Percentiles rank a stretch among this genome's conserved stretches.
Evolutionary conservation across 192 early-diverging fungal species (phyloP).

Genomic region (Oehlia diaphana): DNA sequence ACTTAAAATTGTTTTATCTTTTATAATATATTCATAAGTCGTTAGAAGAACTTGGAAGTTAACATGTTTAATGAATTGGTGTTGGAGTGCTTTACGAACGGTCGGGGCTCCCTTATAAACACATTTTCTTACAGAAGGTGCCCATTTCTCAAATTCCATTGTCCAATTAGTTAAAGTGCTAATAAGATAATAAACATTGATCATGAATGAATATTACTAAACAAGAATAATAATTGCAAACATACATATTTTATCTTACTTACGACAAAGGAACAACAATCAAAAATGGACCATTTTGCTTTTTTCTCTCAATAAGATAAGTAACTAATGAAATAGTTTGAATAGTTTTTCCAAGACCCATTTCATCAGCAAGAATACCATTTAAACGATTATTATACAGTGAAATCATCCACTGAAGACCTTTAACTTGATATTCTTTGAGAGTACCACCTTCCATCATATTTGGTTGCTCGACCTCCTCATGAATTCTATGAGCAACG

Average conservation of each 20-base stretch:
- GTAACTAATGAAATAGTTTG: conserved; percentile 97
- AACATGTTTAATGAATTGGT: conserved; percentile 64
- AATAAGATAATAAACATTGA: not conserved
- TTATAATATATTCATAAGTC: conserved; percentile 97
- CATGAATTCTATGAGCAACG: conserved; percentile 84
- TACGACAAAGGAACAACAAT: conserved; percentile 94
- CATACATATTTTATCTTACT: conserved; percentile 19
- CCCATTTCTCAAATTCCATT: conserved; percentile 97
- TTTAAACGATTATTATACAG: conserved; percentile 98
- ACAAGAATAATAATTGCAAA: conserved; percentile 45
- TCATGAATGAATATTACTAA: not conserved
- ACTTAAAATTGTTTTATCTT: conserved; percentile 80
- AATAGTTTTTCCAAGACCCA: conserved; percentile 88
- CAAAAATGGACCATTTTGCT: conserved; percentile 92
- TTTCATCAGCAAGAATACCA: conserved; percentile 97
- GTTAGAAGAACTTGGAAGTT: conserved; percentile 96
- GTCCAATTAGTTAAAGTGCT: conserved; percentile 95
- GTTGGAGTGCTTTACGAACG: conserved; percentile 69
- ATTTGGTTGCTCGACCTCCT: conserved; percentile 75
- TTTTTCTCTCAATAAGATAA: conserved; percentile 93
- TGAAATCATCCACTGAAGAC: conserved; percentile 99
- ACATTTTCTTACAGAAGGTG: conserved; percentile 83
- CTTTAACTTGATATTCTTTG: conserved; percentile 97
- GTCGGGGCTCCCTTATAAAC: conserved; percentile 90
- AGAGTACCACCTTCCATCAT: conserved; percentile 88